Evolutionary conservation across 495 filamentous ascomycete genomes (phyloP), one percentile per base, ranked within the genome.

Genomic region (Aspergillus sclerotioniger): DNA sequence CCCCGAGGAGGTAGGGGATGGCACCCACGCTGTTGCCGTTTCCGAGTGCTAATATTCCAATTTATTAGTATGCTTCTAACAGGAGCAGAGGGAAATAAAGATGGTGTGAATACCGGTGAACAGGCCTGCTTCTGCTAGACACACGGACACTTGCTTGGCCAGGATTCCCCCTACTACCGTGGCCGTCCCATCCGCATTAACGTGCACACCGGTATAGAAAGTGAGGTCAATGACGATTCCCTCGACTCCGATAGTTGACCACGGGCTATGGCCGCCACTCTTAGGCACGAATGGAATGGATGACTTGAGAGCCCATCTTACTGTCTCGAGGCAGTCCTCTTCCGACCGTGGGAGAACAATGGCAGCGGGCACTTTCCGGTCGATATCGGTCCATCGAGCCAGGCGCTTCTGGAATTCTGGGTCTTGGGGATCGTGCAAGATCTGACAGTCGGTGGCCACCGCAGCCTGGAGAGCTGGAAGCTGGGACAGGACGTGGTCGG

Each of bases 1-100:
- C 53, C 1, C 29, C 29, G 39, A 55, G 53, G 53, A 55, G 46
- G 53, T 55, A 55, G 3, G 53, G 53, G 21, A 55, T 55, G 8
- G 53, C 37, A 5, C 53, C 53, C 6, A 55, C 53, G 0, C 19
- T 55, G 39, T 55, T 55, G 37, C 53, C 53, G 21, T 55, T 46
- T 29, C 53, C 53, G 19, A 55, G 53, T 3, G 52, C 52, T 54
- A 16, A 16, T 2, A 19, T 45, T 45, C 41, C 8, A 16, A 16
- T 6, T 2, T 17, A 15, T 8, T 19, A 19, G 2, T 2, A 19
- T n/a, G n/a, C n/a, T n/a, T n/a, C n/a, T n/a, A n/a, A n/a, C n/a
- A n/a, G n/a, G 3, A 5, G 45, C n/a, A 1, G 35, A 13, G 6
- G n/a, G n/a, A n/a, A n/a, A n/a, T n/a, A n/a, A 48, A 15, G 19